phyloP scores from a whole-genome alignment of 164 flowering plant species.

The Saururus chinensis region DNA sequence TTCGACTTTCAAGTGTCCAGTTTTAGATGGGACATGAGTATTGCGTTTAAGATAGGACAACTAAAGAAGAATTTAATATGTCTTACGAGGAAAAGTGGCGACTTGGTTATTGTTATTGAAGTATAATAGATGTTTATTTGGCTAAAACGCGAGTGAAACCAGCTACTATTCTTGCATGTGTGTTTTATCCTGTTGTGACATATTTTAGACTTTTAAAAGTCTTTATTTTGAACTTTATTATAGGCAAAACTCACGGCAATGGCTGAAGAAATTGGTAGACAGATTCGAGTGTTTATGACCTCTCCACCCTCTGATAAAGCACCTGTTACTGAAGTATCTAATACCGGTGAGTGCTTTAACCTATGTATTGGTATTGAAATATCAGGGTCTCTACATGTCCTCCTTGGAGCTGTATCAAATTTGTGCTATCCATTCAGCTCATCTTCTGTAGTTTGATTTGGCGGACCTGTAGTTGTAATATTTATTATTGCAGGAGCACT shows the following conservation, averaged over 20 bases:
- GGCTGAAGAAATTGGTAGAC: constrained; percentile 62
- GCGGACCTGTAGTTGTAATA: neutral
- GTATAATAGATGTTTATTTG: neutral
- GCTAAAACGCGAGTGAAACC: neutral
- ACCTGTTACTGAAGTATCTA: constrained; percentile 10
- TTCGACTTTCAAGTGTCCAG: no score
- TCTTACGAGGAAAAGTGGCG: no score
- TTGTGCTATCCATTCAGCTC: neutral
- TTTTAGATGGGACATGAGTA: no score
- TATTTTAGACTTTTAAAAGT: no score
- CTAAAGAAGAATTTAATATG: no score
- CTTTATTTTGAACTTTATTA: constrained; percentile 12
- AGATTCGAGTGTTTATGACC: constrained; percentile 69
- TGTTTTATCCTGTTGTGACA: neutral
- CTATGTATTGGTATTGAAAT: neutral
- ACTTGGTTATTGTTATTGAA: neutral
- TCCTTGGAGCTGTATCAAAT: no score
- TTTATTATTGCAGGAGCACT: no score
- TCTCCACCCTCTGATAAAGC: constrained; percentile 22
- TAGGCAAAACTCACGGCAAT: constrained; percentile 55
- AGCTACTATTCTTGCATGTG: neutral
- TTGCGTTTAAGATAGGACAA: no score
- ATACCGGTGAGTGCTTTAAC: constrained; percentile 25
- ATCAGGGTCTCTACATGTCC: neutral
- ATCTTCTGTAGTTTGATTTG: neutral